phyloP scores from a whole-genome alignment of 78 protist genomes.

The Parvularia atlantis region DNA sequence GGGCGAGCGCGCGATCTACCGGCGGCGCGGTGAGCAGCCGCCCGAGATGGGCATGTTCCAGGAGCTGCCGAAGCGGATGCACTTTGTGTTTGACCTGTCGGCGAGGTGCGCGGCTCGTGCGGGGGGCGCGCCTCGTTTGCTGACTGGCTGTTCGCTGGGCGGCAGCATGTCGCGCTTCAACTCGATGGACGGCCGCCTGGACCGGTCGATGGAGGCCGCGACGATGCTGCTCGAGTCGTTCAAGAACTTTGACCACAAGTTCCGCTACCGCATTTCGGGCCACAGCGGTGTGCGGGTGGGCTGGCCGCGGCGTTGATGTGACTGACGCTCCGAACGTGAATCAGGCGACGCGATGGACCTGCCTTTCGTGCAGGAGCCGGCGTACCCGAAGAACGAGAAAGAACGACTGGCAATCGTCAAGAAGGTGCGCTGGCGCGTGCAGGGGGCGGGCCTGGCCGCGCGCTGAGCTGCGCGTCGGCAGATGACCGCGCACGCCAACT shows the following conservation, averaged over 20 bases:
- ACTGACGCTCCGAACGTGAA: no score
- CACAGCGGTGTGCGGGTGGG: no score
- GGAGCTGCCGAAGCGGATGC: conserved; percentile 29
- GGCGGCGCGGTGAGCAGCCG: conserved; percentile 19
- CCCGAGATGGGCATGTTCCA: background rate
- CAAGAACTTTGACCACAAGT: background rate
- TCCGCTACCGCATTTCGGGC: background rate
- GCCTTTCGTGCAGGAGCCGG: background rate
- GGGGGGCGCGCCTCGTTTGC: background rate
- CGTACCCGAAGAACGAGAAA: conserved; percentile 18
- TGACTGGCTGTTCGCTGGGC: background rate
- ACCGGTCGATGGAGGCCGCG: conserved; percentile 25
- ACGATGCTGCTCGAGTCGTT: conserved; percentile 39
- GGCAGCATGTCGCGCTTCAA: conserved; percentile 53
- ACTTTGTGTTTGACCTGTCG: conserved; percentile 5
- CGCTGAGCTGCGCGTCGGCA: no score
- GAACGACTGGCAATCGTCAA: conserved; percentile 24
- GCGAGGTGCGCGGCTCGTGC: background rate
- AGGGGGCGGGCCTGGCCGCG: conserved; percentile 7
- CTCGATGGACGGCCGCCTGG: conserved; percentile 35
- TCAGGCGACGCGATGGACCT: background rate
- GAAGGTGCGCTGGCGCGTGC: conserved; percentile 30
- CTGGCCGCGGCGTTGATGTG: no score
- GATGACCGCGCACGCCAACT: conserved; percentile 36
- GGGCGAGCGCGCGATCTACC: conserved; percentile 26